Percentiles rank a stretch among this genome's conserved stretches.
These are phyloP conservation scores for Orbilia oligospora DNA, from an alignment of 2,329 filamentous ascomycete species.

Conservation along the genomic window DNA sequence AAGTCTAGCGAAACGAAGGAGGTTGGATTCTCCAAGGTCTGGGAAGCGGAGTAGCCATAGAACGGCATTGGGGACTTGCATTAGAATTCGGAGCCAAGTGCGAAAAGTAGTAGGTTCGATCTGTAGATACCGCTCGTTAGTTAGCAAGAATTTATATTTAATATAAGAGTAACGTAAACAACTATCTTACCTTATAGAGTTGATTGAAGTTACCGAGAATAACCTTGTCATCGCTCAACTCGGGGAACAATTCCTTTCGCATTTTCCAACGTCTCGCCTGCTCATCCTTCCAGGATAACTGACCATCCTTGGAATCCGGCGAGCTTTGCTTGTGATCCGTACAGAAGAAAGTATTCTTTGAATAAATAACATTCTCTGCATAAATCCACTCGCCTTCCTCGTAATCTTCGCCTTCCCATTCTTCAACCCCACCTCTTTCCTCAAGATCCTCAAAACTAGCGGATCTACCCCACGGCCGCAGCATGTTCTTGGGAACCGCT, in stretches of 20 bases:
- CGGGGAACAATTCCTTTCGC: constrained; percentile 91
- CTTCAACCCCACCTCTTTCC: constrained; percentile 69
- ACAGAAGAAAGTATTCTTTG: constrained; percentile 95
- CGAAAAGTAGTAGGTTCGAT: constrained; percentile 98
- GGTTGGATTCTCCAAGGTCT: constrained; percentile 88
- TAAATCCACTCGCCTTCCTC: constrained; percentile 89
- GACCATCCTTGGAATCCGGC: constrained; percentile 77
- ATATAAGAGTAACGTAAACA: too few species aligned
- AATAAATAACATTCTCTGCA: constrained; percentile 96
- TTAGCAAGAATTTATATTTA: too few species aligned
- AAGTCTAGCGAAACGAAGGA: constrained; percentile 81
- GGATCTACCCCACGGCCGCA: constrained; percentile 73
- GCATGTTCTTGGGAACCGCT: constrained; percentile 84
- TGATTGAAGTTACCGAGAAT: constrained; percentile 99
- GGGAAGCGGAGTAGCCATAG: constrained; percentile 98
- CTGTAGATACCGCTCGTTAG: constrained; percentile 68
- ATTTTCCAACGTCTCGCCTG: constrained; percentile 87
- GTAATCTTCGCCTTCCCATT: constrained; percentile 75
- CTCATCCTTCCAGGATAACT: constrained; percentile 85
- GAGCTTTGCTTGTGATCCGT: constrained; percentile 96
- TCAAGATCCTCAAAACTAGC: constrained; percentile 80
- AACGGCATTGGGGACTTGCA: constrained; percentile 85
- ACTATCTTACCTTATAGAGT: constrained; percentile 85
- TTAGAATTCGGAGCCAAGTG: constrained; percentile 92
- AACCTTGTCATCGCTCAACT: constrained; percentile 83